phyloP scores from a whole-genome alignment of 441 rosid genomes.

The Arabidopsis lyrata region DNA sequence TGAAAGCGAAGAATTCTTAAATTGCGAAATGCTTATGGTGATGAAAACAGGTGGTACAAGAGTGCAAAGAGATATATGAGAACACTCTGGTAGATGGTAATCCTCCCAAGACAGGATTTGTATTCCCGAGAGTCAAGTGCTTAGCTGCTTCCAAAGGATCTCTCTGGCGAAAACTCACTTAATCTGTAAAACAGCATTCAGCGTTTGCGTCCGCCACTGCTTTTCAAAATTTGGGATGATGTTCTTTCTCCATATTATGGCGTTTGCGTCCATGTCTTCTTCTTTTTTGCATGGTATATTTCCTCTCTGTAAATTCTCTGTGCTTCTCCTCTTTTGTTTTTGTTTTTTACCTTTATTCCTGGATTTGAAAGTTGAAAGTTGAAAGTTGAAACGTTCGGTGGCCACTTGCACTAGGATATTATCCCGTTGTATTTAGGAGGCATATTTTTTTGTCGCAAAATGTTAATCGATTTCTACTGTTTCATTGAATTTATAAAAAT shows the following conservation, averaged over 20 bases:
- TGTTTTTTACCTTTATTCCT: slow-evolving; percentile 21
- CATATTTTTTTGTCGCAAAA: slow-evolving; percentile 12
- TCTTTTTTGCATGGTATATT: slow-evolving; percentile 26
- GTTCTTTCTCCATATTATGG: slow-evolving; percentile 13
- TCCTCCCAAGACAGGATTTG: slow-evolving; percentile 86
- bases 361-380: slow-evolving; percentile 5
- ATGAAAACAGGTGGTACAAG: slow-evolving; percentile 85
- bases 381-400: slow-evolving; percentile 18
- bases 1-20: not conserved
- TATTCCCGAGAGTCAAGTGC: slow-evolving; percentile 83
- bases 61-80: slow-evolving; percentile 95
- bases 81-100: slow-evolving; percentile 85
- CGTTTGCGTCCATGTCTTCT: slow-evolving; percentile 33
- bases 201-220: slow-evolving; percentile 20
- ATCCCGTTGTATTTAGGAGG: not conserved
- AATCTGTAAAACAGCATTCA: slow-evolving; percentile 12
- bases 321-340: not conserved
- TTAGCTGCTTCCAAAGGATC: slow-evolving; percentile 72
- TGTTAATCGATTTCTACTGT: not conserved
- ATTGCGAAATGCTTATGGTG: slow-evolving; percentile 10
- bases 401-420: slow-evolving; percentile 14
- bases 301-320: slow-evolving; percentile 32
- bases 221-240: not conserved
- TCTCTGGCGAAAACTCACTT: slow-evolving; percentile 81
- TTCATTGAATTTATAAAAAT: not conserved